phyloP scores from a whole-genome alignment of 768 basidiomycete genomes.

The Agaricus subrufescens region DNA sequence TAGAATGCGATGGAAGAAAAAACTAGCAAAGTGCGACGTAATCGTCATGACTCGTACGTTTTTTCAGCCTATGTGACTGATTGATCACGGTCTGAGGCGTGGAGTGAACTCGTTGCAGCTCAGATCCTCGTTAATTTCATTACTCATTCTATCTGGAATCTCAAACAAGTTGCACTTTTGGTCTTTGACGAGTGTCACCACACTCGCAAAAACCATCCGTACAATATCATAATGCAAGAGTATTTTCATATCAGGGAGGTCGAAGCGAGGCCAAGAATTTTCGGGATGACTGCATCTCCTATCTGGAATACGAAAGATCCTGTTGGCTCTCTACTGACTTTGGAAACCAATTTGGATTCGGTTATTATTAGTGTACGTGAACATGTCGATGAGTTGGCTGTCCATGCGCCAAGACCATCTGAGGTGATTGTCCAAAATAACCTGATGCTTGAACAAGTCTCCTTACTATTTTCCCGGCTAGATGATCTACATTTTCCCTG shows the following conservation, averaged over 20 bases:
- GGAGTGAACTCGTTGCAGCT: slow-evolving; percentile 34
- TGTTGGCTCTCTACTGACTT: slow-evolving; percentile 48
- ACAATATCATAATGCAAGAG: slow-evolving; percentile 72
- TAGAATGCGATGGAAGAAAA: slow-evolving; percentile 55
- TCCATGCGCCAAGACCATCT: slow-evolving; percentile 56
- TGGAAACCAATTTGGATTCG: slow-evolving; percentile 71
- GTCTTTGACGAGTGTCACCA: slow-evolving; percentile 86
- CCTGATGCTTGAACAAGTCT: too few relatives aligned
- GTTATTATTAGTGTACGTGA: slow-evolving; percentile 72
- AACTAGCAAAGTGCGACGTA: slow-evolving; percentile 64
- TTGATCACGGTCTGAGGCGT: background rate
- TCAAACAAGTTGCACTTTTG: slow-evolving; percentile 64
- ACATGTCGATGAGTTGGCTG: slow-evolving; percentile 59
- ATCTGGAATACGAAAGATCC: slow-evolving; percentile 79
- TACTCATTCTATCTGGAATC: slow-evolving; percentile 77
- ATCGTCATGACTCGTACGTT: slow-evolving; percentile 79
- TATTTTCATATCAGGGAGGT: slow-evolving; percentile 45
- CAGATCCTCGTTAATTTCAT: slow-evolving; percentile 80
- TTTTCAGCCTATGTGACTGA: background rate
- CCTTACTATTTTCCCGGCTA: slow-evolving; percentile 20
- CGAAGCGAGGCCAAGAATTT: slow-evolving; percentile 66
- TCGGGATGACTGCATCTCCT: slow-evolving; percentile 91
- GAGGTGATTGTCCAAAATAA: slow-evolving; percentile 44
- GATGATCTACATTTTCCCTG: slow-evolving; percentile 54
- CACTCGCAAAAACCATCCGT: slow-evolving; percentile 68